Evolutionary conservation across 495 filamentous ascomycete genomes (phyloP).

Genomic region (Penicillium subrubescens): DNA sequence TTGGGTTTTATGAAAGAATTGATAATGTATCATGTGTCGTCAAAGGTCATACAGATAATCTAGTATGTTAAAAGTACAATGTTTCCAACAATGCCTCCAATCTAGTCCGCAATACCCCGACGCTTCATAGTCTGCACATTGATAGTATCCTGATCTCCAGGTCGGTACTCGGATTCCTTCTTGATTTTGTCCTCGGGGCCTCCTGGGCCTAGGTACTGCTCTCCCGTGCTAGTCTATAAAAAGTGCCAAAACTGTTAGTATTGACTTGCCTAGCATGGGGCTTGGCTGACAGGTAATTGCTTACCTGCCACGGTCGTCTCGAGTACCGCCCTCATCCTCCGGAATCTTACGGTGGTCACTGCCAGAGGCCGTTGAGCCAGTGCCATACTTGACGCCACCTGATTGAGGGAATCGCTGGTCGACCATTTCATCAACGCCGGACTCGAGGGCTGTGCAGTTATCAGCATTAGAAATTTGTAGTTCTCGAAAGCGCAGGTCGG

Average conservation of each 20-base stretch:
- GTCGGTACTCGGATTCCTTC: slow-evolving; percentile 34
- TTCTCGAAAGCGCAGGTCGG: neutral
- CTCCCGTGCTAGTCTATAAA: slow-evolving; percentile 43
- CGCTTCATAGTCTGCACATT: slow-evolving; percentile 34
- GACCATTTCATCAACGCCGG: slow-evolving; percentile 53
- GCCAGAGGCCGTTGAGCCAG: slow-evolving; percentile 47
- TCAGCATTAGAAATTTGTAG: neutral
- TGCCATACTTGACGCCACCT: slow-evolving; percentile 47
- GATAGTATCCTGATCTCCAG: slow-evolving; percentile 48
- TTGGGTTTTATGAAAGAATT: neutral
- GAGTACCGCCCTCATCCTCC: slow-evolving; percentile 51
- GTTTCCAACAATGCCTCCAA: neutral
- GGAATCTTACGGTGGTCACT: slow-evolving; percentile 56
- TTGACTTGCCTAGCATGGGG: neutral
- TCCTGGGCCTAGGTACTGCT: slow-evolving; percentile 52
- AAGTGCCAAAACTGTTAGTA: slow-evolving; percentile 5
- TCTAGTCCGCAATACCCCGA: slow-evolving; percentile 26
- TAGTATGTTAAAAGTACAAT: neutral
- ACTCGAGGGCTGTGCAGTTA: slow-evolving; percentile 47
- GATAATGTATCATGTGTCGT: slow-evolving; percentile 1
- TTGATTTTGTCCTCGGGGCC: slow-evolving; percentile 54
- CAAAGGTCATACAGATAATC: slow-evolving; percentile 9
- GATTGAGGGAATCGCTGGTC: slow-evolving; percentile 45
- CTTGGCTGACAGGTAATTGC: slow-evolving; percentile 2
- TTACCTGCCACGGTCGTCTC: slow-evolving; percentile 48